Evolutionary conservation across 2,329 filamentous ascomycete species (phyloP).

Genomic region (Ascochyta fabae): DNA sequence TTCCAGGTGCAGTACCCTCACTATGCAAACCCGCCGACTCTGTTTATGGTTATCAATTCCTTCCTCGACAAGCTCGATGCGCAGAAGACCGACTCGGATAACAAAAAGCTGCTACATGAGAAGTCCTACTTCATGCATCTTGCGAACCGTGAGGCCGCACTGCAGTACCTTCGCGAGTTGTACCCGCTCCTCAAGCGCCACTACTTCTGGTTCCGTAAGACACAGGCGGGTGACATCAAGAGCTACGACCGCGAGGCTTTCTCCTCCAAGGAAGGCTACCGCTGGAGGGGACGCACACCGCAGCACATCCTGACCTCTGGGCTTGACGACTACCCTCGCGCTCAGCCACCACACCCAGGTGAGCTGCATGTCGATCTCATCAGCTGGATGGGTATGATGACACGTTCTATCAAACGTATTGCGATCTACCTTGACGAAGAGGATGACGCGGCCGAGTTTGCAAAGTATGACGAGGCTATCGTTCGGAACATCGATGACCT

Average conservation of each 20-base stretch:
- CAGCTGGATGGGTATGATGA: conserved; percentile 98
- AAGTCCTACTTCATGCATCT: conserved; percentile 67
- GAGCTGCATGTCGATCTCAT: conserved; percentile 95
- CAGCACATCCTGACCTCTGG: conserved; percentile 91
- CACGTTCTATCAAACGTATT: conserved; percentile 80
- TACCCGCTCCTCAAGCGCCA: conserved; percentile 89
- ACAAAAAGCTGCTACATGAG: conserved; percentile 45
- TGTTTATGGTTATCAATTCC: conserved; percentile 85
- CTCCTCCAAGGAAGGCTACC: conserved; percentile 89
- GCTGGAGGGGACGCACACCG: conserved; percentile 89
- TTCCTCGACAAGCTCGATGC: conserved; percentile 79
- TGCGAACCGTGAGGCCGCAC: conserved; percentile 69
- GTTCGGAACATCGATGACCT: conserved; percentile 86
- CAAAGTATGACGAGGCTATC: conserved; percentile 76
- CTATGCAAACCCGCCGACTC: conserved; percentile 94
- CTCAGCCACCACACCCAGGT: conserved; percentile 91
- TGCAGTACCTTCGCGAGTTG: conserved; percentile 74
- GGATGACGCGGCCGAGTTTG: conserved; percentile 78
- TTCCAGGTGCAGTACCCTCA: conserved; percentile 97
- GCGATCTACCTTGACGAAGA: conserved; percentile 74
- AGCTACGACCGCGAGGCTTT: conserved; percentile 89
- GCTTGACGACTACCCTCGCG: conserved; percentile 92
- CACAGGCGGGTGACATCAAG: conserved; percentile 87
- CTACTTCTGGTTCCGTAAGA: conserved; percentile 93
- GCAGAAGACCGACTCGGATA: conserved; percentile 44